Evolutionary conservation across 768 basidiomycete genomes (phyloP), one percentile per base, ranked within the genome.

Genomic region (Boletus sensibilis): DNA sequence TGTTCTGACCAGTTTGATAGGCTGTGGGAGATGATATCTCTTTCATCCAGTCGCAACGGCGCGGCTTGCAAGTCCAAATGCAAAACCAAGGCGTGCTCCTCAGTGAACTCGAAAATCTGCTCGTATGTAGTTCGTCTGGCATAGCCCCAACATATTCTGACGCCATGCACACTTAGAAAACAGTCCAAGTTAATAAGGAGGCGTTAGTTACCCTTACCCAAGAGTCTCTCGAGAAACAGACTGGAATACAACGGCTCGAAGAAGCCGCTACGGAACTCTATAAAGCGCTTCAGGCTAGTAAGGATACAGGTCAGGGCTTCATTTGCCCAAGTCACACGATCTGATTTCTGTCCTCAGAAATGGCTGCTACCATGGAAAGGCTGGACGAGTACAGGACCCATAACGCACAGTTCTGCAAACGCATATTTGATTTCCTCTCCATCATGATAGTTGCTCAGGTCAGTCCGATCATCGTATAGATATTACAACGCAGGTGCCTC

Each of bases 281-380:
- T 78, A 97, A 95, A 68, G 96, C 96, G 1, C 73, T 98, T 2
- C 88, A 92, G 65, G 92, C 94, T 0, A 89, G 92, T 7, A 79
- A 88, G 60, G 96, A 98, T 66, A 88, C 89, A 63, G 93, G 94
- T 92, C 51, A 21, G 41, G 20, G 42, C 10, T 48, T 46, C 21
- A 33, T 44, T 8, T 44, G 38, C 35, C 41, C 47, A 5, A 27
- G 23, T 31, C 12, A 21, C 45, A 14, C 40, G 40, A 12, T 16
- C 53, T 70, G 25, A 65, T 49, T 29, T 41, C 12, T 16, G 11
- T 48, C 37, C 39, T 54, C 44, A 87, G 96, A 96, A 66, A 96
- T 98, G 87, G 93, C 94, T n/a, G 94, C 94, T 8, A 94, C 94
- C 0, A 95, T 95, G 82, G 94, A 94, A 72, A 79, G 94, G 27